Percentiles rank a stretch among this genome's conserved stretches.
Conservation (phyloP, 148 eudicot genomes). For the Polygonum maritimum region DNA sequence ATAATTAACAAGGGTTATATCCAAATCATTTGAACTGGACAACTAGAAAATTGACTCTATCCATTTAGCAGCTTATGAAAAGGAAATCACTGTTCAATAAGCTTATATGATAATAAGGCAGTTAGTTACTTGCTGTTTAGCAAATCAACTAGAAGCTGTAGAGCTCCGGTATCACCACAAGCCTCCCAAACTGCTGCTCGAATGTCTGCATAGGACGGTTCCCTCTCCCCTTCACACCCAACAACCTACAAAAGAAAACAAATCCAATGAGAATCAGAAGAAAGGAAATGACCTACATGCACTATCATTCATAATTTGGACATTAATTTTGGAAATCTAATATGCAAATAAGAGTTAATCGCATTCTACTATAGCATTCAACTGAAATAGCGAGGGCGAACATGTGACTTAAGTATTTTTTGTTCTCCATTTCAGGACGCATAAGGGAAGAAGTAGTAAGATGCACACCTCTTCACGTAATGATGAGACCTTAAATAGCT, state of each 20-base stretch:
- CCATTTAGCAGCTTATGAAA: neutral
- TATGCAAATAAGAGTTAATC: no score
- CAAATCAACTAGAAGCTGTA: constrained; percentile 88
- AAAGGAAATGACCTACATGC: neutral
- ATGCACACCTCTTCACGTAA: constrained; percentile 65
- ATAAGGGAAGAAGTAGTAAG: neutral
- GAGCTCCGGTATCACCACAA: constrained; percentile 92
- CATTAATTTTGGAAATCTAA: neutral
- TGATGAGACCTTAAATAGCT: constrained; percentile 58
- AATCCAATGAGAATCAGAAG: neutral
- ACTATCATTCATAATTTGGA: neutral
- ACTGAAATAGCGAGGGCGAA: neutral
- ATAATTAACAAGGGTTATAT: neutral
- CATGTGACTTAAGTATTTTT: neutral
- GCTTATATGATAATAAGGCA: neutral
- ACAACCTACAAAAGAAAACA: constrained; percentile 47
- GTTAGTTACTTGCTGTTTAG: constrained; percentile 67
- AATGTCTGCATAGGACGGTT: constrained; percentile 77
- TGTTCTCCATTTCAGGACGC: neutral
- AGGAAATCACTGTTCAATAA: neutral
- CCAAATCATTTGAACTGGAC: neutral
- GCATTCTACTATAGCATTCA: neutral
- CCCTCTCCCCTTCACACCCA: constrained; percentile 60
- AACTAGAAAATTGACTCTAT: neutral
- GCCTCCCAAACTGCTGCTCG: constrained; percentile 92